These are phyloP conservation scores for Oryza glumipatula DNA, from an alignment of 176 grass and related monocot species.

Conservation along the genomic window DNA sequence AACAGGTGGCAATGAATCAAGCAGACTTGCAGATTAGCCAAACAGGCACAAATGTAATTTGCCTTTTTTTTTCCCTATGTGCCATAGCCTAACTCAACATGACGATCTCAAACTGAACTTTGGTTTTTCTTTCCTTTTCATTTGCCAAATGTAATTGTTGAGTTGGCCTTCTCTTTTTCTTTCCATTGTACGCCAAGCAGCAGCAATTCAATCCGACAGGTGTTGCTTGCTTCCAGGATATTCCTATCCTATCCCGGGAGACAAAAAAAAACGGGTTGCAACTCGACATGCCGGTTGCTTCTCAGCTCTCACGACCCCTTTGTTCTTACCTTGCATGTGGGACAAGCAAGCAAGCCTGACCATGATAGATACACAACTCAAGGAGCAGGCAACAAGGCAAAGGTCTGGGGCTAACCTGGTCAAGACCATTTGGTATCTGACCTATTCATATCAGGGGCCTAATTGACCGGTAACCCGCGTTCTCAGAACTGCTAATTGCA, in stretches of 20 bases:
- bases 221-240: slow-evolving; percentile 39
- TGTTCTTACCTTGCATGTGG: slow-evolving; percentile 21
- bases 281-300: slow-evolving; percentile 41
- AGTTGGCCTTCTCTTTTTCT: slow-evolving; percentile 24
- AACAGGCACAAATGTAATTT: background rate
- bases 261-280: slow-evolving; percentile 31
- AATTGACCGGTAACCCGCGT: background rate
- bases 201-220: background rate
- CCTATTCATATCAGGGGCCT: background rate
- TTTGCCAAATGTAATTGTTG: background rate
- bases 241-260: background rate
- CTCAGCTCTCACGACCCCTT: slow-evolving; percentile 28
- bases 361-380: background rate
- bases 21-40: background rate
- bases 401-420: background rate
- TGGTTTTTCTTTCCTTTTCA: slow-evolving; percentile 1
- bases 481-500: no score
- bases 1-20: slow-evolving; percentile 15
- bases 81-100: background rate
- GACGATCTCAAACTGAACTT: background rate
- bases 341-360: slow-evolving; percentile 38
- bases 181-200: slow-evolving; percentile 35
- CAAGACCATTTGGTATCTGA: background rate
- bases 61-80: background rate
- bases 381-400: background rate